Evolutionary conservation across 805 yeast genomes (phyloP).

Genomic region (Kuraishia hungarica): DNA sequence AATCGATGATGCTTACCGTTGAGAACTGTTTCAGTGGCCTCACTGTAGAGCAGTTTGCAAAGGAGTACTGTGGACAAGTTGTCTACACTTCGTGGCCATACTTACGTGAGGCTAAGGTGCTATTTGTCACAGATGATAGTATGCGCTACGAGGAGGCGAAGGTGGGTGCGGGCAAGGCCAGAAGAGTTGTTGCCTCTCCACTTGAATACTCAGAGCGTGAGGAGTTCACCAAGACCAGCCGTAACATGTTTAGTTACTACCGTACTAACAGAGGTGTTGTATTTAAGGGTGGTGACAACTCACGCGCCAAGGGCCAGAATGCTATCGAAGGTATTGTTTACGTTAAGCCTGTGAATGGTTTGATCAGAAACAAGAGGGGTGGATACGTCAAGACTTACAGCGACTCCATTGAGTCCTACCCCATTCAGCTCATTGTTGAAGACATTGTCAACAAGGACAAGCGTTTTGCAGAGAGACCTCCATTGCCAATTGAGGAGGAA

Average conservation of each 20-base stretch:
- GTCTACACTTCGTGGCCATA: conserved; percentile 90
- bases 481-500: conserved; percentile 73
- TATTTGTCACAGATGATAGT: conserved; percentile 46
- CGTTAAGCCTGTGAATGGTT: conserved; percentile 72
- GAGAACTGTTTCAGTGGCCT: conserved; percentile 46
- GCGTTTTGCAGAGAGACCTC: conserved; percentile 63
- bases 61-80: conserved; percentile 48
- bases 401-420: conserved; percentile 43
- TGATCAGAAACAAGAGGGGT: conserved; percentile 62
- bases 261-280: conserved; percentile 51
- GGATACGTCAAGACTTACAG: conserved; percentile 70
- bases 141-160: conserved; percentile 32
- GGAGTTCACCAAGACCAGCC: conserved; percentile 33
- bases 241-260: conserved; percentile 32
- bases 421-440: conserved; percentile 78
- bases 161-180: conserved; percentile 11
- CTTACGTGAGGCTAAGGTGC: conserved; percentile 68
- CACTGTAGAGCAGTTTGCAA: conserved; percentile 56
- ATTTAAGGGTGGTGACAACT: conserved; percentile 5
- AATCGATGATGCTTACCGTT: conserved; percentile 65
- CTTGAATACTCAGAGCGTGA: conserved; percentile 38
- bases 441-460: conserved; percentile 64
- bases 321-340: conserved; percentile 50
- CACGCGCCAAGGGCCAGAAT: conserved; percentile 5
- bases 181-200: conserved; percentile 24